phyloP scores from a whole-genome alignment of 202 grass and related monocot species.

The Musa balbisiana region DNA sequence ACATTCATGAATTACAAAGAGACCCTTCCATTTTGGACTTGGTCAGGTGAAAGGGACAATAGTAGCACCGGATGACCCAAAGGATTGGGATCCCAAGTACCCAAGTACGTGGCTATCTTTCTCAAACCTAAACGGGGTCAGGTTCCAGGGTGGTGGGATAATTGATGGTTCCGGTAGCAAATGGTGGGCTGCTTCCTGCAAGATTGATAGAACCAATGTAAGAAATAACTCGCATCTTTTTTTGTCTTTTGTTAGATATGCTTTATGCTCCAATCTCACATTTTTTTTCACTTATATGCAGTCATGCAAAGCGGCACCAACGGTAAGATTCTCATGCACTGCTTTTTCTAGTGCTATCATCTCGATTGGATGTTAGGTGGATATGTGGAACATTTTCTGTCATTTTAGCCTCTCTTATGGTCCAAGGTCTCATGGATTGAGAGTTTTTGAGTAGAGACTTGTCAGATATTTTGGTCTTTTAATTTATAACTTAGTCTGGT shows the following conservation, averaged over 20 bases:
- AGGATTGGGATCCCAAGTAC: conserved; percentile 57
- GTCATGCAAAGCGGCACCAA: conserved; percentile 65
- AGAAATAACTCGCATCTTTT: too few relatives aligned
- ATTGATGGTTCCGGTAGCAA: conserved; percentile 86
- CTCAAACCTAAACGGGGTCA: conserved; percentile 45
- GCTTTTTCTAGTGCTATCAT: too few relatives aligned
- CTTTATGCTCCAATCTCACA: background rate
- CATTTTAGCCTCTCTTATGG: background rate
- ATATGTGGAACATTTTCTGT: background rate
- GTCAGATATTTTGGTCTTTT: background rate
- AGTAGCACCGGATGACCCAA: conserved; percentile 69
- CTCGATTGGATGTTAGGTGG: background rate
- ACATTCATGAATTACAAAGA: background rate
- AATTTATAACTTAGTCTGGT: background rate
- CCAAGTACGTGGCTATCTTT: conserved; percentile 61
- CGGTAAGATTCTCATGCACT: conserved; percentile 34
- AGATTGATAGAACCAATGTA: conserved; percentile 67
- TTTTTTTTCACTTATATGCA: conserved; percentile 16
- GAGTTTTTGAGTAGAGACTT: background rate
- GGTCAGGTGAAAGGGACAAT: conserved; percentile 64
- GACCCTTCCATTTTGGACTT: background rate
- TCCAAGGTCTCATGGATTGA: background rate
- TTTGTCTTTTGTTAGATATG: background rate
- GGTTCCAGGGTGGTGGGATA: conserved; percentile 64
- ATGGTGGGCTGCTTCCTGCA: conserved; percentile 98